phyloP scores from a whole-genome alignment of 2,329 filamentous ascomycete genomes.

The Elsinoe arachidis region DNA sequence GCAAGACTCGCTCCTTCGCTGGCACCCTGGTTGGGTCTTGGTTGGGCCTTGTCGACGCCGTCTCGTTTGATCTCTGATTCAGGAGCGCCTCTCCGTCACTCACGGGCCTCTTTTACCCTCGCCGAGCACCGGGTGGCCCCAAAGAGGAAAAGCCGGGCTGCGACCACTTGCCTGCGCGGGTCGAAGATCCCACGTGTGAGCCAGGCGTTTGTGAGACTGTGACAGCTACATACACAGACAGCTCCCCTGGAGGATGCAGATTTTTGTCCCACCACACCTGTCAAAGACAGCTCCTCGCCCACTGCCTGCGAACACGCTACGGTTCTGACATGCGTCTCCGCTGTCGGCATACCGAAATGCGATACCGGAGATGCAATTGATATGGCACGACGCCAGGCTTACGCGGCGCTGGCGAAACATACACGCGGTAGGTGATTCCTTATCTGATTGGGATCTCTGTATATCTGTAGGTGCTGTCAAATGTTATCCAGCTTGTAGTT shows the following conservation, averaged over 20 bases:
- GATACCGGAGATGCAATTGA: not conserved
- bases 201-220: not conserved
- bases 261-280: not conserved
- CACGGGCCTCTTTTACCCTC: not conserved
- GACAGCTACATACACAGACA: not conserved
- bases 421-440: not conserved
- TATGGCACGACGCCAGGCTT: not conserved
- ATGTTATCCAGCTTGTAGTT: too few relatives aligned
- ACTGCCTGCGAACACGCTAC: too few relatives aligned
- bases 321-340: too few relatives aligned
- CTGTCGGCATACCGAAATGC: not conserved
- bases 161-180: not conserved
- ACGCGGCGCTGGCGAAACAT: not conserved
- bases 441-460: too few relatives aligned
- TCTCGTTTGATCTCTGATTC: constrained; percentile 3
- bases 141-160: not conserved
- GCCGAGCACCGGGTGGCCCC: not conserved
- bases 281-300: too few relatives aligned
- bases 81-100: not conserved
- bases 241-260: not conserved
- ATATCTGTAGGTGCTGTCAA: too few relatives aligned
- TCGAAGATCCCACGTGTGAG: not conserved
- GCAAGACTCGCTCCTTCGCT: not conserved
- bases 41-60: constrained; percentile 1
- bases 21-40: too few relatives aligned